phyloP scores from a whole-genome alignment of 2,329 filamentous ascomycete genomes.

The Penicillium sp. region DNA sequence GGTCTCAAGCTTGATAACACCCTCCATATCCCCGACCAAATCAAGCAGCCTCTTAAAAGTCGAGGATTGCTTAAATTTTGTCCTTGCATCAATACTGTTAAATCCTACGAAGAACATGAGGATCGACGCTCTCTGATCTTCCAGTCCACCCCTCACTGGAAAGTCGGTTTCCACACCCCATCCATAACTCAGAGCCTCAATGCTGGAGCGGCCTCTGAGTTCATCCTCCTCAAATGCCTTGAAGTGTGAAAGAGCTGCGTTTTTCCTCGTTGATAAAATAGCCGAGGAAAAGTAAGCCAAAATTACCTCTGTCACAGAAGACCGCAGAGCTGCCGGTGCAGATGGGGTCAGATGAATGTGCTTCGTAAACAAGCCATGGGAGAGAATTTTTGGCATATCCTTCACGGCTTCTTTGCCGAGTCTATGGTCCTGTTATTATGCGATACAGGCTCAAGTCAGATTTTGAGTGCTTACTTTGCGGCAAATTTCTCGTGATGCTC shows the following conservation, averaged over 20 bases:
- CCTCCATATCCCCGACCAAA: neutral
- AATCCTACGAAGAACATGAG: neutral
- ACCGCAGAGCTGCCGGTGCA: neutral
- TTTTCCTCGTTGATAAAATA: neutral
- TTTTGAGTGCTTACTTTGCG: neutral
- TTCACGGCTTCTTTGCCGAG: neutral
- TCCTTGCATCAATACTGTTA: neutral
- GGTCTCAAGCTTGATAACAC: neutral
- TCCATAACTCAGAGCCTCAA: neutral
- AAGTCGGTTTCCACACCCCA: slow-evolving; percentile 3
- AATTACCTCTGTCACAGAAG: neutral
- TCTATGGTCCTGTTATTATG: neutral
- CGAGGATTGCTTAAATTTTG: neutral
- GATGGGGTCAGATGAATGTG: neutral
- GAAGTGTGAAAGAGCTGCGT: neutral
- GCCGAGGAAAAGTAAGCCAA: neutral
- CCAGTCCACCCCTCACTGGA: neutral
- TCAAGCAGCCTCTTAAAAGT: neutral
- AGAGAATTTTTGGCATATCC: neutral
- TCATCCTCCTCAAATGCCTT: neutral
- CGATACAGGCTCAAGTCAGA: neutral
- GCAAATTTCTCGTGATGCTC: neutral
- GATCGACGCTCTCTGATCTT: neutral
- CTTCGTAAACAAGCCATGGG: neutral
- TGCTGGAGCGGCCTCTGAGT: neutral